Conservation (phyloP, 352 stramenopile genomes). For the Phytophthora sojae region DNA sequence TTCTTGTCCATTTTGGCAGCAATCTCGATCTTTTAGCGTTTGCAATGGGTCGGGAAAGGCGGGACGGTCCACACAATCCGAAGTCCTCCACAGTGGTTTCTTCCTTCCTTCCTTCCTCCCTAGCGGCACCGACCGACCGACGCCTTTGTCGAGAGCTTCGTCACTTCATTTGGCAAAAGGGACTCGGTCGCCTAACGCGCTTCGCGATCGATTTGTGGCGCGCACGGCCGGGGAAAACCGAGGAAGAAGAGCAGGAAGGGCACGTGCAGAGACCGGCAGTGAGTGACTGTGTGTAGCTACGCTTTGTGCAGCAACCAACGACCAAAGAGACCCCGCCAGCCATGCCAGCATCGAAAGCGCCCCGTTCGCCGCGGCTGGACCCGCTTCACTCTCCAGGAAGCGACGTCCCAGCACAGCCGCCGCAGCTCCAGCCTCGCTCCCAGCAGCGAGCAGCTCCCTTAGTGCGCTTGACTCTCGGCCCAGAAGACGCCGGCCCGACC, state of each 20-base stretch:
- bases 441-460: slow-evolving; percentile 4
- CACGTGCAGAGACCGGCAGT: slow-evolving; percentile 37
- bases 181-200: slow-evolving; percentile 1
- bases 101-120: not conserved
- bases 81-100: slow-evolving; percentile 25
- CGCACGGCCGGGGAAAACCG: slow-evolving; percentile 16
- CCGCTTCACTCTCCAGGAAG: slow-evolving; percentile 34
- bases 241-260: slow-evolving; percentile 45
- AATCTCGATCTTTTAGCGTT: not conserved
- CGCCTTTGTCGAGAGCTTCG: slow-evolving; percentile 3
- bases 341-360: slow-evolving; percentile 11
- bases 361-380: slow-evolving; percentile 21
- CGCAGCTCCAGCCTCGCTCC: not conserved
- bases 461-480: slow-evolving; percentile 23
- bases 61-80: slow-evolving; percentile 10
- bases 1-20: slow-evolving; percentile 2
- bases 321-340: slow-evolving; percentile 3
- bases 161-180: slow-evolving; percentile 31
- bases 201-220: slow-evolving; percentile 19
- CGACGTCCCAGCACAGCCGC: slow-evolving; percentile 2
- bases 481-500: slow-evolving; percentile 18
- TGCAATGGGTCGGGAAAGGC: slow-evolving; percentile 27
- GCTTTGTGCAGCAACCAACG: not conserved
- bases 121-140: not conserved
- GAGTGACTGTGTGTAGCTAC: not conserved